These are phyloP conservation scores for Primulina eburnea DNA, from an alignment of 257 asterid species.

Conservation along the genomic window DNA sequence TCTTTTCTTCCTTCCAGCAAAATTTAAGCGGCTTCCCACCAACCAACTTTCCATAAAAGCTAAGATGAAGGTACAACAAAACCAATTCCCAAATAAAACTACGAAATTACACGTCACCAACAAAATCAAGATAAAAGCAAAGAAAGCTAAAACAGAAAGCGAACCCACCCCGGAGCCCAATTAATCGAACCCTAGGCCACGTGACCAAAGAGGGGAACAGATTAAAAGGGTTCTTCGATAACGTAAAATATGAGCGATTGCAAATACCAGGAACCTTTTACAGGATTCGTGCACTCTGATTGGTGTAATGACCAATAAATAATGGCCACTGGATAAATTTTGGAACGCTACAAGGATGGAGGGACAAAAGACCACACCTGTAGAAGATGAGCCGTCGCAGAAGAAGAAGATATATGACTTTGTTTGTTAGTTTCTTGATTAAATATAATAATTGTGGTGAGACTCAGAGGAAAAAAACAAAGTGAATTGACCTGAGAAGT, in stretches of 20 bases:
- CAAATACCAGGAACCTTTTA: slow-evolving; percentile 17
- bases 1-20: slow-evolving; percentile 58
- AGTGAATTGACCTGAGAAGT: too few relatives aligned
- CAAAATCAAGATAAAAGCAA: slow-evolving; percentile 3
- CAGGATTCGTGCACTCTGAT: slow-evolving; percentile 31
- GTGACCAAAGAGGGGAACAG: background rate
- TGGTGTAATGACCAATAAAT: slow-evolving; percentile 27
- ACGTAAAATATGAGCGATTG: background rate
- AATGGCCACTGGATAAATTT: too few relatives aligned
- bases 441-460: background rate
- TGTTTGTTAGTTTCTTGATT: too few relatives aligned
- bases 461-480: too few relatives aligned
- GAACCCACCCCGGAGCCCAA: slow-evolving; percentile 38
- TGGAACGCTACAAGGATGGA: background rate
- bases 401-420: background rate
- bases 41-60: slow-evolving; percentile 55
- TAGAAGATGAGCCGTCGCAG: background rate
- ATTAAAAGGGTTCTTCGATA: slow-evolving; percentile 8
- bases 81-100: slow-evolving; percentile 19
- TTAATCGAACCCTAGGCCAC: slow-evolving; percentile 28
- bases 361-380: background rate
- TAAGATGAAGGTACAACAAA: slow-evolving; percentile 22
- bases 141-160: background rate
- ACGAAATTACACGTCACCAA: background rate
- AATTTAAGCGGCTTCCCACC: slow-evolving; percentile 51